These are phyloP conservation scores for Penicillium nucicola DNA, from an alignment of 495 filamentous ascomycete genomes.

Conservation along the genomic window DNA sequence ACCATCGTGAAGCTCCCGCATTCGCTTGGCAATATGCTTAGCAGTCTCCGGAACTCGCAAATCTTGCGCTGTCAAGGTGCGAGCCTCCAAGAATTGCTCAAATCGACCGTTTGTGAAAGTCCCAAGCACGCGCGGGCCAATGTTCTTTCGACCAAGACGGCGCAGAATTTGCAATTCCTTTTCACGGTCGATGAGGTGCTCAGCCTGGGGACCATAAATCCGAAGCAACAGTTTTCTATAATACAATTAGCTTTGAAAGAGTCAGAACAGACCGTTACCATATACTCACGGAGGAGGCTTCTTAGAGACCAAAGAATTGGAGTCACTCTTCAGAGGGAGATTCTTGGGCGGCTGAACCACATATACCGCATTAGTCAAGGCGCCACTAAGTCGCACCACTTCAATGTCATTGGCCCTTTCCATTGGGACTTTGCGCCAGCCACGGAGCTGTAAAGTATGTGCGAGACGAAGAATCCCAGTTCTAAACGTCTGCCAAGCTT, in stretches of 20 bases:
- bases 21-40: conserved; percentile 94
- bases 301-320: conserved; percentile 36
- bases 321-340: conserved; percentile 39
- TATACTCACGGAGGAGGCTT: conserved; percentile 52
- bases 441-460: conserved; percentile 83
- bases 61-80: conserved; percentile 71
- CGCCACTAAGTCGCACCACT: conserved; percentile 84
- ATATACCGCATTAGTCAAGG: conserved; percentile 94
- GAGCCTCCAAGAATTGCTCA: conserved; percentile 85
- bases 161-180: conserved; percentile 84
- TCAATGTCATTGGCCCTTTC: conserved; percentile 68
- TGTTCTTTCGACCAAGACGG: conserved; percentile 83
- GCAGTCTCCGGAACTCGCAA: conserved; percentile 79
- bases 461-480: conserved; percentile 81
- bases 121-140: conserved; percentile 85
- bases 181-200: conserved; percentile 91
- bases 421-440: conserved; percentile 82
- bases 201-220: conserved; percentile 93
- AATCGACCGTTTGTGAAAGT: conserved; percentile 94
- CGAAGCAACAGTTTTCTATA: conserved; percentile 78
- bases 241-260: conserved; percentile 5
- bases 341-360: conserved; percentile 78
- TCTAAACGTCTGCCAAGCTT: conserved; percentile 80
- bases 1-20: conserved; percentile 93
- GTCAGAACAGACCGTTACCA: not conserved